Conservation (phyloP, 192 early-diverging fungal species). For the Coemansia furcata region DNA sequence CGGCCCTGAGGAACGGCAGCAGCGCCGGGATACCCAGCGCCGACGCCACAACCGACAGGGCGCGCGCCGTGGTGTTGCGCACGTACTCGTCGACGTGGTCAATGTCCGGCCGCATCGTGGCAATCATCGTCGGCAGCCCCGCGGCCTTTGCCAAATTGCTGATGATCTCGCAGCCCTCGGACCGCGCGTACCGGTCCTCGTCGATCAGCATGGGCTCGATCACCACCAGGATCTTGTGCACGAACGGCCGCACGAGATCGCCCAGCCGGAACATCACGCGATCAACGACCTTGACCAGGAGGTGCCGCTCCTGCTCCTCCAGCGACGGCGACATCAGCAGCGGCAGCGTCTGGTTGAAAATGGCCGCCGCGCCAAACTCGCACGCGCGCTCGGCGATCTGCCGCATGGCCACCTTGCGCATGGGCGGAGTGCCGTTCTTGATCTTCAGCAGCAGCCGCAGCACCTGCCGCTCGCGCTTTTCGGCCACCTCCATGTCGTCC, state of each 20-base stretch:
- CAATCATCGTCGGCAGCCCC: slow-evolving; percentile 96
- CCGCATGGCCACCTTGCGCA: slow-evolving; percentile 89
- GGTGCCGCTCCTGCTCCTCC: slow-evolving; percentile 98
- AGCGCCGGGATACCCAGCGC: slow-evolving; percentile 93
- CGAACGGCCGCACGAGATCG: slow-evolving; percentile 92
- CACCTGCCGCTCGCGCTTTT: slow-evolving; percentile 93
- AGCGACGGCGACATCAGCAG: slow-evolving; percentile 95
- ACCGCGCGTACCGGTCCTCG: slow-evolving; percentile 94
- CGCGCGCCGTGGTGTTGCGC: slow-evolving; percentile 95
- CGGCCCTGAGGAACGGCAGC: slow-evolving; percentile 93
- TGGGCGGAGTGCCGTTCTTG: slow-evolving; percentile 96
- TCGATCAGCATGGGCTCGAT: slow-evolving; percentile 98
- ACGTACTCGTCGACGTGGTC: slow-evolving; percentile 98
- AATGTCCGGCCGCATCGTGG: slow-evolving; percentile 99
- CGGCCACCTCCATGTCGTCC: slow-evolving; percentile 74
- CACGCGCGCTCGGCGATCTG: slow-evolving; percentile 96
- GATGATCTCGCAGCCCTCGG: slow-evolving; percentile 91
- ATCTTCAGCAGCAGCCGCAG: slow-evolving; percentile 94
- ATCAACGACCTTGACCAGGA: slow-evolving; percentile 98
- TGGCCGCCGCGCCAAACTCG: slow-evolving; percentile 88
- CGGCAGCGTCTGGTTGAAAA: slow-evolving; percentile 96
- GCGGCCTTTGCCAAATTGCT: slow-evolving; percentile 96
- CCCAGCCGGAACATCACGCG: slow-evolving; percentile 94
- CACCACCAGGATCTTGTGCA: slow-evolving; percentile 98
- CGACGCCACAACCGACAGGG: slow-evolving; percentile 95